Conservation (phyloP, 768 basidiomycete genomes). For the Hericium rajendrae region DNA sequence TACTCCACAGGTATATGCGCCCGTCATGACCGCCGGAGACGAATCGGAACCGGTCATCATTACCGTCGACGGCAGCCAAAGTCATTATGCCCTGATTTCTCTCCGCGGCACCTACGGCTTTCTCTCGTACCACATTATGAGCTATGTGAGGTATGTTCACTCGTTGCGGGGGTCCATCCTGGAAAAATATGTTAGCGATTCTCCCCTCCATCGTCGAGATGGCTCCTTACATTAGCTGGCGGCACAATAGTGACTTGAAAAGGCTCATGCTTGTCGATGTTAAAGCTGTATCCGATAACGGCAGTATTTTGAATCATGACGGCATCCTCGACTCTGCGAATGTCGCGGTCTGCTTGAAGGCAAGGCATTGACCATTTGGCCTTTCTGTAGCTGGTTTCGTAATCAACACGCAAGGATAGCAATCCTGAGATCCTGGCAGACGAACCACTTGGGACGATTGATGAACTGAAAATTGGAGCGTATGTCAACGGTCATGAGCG, state of each 20-base stretch:
- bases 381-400: background rate
- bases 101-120: constrained; percentile 19
- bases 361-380: background rate
- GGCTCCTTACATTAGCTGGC: constrained; percentile 19
- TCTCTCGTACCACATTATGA: constrained; percentile 13
- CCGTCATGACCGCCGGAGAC: constrained; percentile 42
- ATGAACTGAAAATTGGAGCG: background rate
- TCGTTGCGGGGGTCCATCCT: background rate
- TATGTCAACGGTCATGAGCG: constrained; percentile 8
- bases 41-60: constrained; percentile 24
- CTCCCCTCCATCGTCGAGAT: constrained; percentile 12
- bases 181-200: background rate
- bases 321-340: constrained; percentile 1
- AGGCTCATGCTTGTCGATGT: constrained; percentile 20
- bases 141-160: background rate
- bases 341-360: background rate
- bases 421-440: background rate
- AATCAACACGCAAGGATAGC: background rate
- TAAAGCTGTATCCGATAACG: background rate
- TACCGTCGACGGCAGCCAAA: constrained; percentile 29
- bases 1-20: constrained; percentile 31
- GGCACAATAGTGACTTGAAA: constrained; percentile 33
- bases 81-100: constrained; percentile 29
- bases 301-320: background rate
- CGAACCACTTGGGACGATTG: background rate